Conservation (phyloP, 495 filamentous ascomycete genomes). For the Aspergillus wentii region DNA sequence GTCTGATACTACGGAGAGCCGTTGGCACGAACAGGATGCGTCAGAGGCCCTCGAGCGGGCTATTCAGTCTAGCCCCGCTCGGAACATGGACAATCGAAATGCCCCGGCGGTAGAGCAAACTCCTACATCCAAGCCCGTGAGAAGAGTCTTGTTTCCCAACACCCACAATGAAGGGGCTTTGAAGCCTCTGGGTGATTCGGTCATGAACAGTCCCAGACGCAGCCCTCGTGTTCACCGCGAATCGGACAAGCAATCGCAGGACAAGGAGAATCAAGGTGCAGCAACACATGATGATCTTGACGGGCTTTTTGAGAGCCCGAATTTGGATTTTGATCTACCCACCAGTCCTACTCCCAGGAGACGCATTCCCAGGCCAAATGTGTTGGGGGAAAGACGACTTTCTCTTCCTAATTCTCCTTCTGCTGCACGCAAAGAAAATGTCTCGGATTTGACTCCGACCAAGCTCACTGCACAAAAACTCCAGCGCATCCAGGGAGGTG, state of each 20-base stretch:
- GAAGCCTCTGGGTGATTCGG: constrained; percentile 54
- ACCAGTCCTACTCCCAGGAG: constrained; percentile 59
- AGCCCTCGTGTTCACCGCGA: constrained; percentile 33
- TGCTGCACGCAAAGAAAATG: constrained; percentile 20
- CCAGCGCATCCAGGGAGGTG: constrained; percentile 28
- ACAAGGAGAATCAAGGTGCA: constrained; percentile 47
- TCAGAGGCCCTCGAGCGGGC: constrained; percentile 55
- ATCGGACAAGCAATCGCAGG: constrained; percentile 25
- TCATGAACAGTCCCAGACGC: constrained; percentile 52
- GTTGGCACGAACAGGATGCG: constrained; percentile 49
- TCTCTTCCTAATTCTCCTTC: constrained; percentile 33
- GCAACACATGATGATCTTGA: constrained; percentile 45
- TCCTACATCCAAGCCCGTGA: constrained; percentile 59
- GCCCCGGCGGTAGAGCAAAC: constrained; percentile 55
- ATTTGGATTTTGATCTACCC: constrained; percentile 43
- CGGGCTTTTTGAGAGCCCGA: constrained; percentile 53
- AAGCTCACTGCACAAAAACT: constrained; percentile 32
- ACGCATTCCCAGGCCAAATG: constrained; percentile 31
- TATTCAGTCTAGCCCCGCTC: constrained; percentile 68
- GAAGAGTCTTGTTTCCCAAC: constrained; percentile 73
- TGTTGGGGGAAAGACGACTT: constrained; percentile 47
- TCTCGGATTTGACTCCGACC: constrained; percentile 20
- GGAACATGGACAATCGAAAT: constrained; percentile 57
- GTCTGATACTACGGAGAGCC: constrained; percentile 20
- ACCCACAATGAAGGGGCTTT: constrained; percentile 51